phyloP scores from a whole-genome alignment of 495 filamentous ascomycete species.

The Letharia lupina region DNA sequence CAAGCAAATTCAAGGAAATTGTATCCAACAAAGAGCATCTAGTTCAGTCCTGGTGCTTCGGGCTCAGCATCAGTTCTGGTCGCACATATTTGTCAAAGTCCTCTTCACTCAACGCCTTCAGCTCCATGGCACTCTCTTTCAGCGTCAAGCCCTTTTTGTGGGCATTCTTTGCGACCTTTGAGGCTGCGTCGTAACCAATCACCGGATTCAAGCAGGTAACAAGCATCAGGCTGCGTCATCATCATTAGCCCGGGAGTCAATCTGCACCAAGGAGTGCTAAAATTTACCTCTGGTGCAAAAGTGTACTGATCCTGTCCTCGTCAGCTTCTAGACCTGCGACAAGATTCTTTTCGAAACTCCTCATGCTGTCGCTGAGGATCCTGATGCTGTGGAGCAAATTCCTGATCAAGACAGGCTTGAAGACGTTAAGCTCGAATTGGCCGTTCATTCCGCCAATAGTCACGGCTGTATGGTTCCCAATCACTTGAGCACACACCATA shows the following conservation, averaged over 20 bases:
- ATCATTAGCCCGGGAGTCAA: slow-evolving; percentile 10
- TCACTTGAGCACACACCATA: slow-evolving; percentile 95
- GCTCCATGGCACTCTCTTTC: slow-evolving; percentile 88
- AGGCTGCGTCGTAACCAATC: slow-evolving; percentile 97
- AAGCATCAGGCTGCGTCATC: slow-evolving; percentile 69
- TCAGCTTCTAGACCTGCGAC: slow-evolving; percentile 86
- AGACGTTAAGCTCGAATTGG: slow-evolving; percentile 98
- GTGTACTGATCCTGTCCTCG: slow-evolving; percentile 75
- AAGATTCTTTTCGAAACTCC: slow-evolving; percentile 86
- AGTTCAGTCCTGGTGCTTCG: slow-evolving; percentile 48
- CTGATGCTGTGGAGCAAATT: slow-evolving; percentile 88
- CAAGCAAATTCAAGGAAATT: background rate
- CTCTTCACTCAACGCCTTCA: slow-evolving; percentile 79
- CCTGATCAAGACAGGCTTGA: slow-evolving; percentile 92
- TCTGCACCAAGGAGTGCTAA: slow-evolving; percentile 21
- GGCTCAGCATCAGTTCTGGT: slow-evolving; percentile 95
- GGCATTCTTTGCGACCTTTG: slow-evolving; percentile 97
- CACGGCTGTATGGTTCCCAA: slow-evolving; percentile 88
- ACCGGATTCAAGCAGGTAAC: slow-evolving; percentile 98
- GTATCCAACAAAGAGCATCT: background rate
- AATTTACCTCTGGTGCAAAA: slow-evolving; percentile 75
- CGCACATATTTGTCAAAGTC: slow-evolving; percentile 87
- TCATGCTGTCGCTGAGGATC: slow-evolving; percentile 85
- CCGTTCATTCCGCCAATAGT: slow-evolving; percentile 94
- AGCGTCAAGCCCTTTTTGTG: slow-evolving; percentile 96